Base-by-base conservation (phyloP, 2,329 filamentous ascomycete genomes). In the Trichoderma semiorbis region DNA sequence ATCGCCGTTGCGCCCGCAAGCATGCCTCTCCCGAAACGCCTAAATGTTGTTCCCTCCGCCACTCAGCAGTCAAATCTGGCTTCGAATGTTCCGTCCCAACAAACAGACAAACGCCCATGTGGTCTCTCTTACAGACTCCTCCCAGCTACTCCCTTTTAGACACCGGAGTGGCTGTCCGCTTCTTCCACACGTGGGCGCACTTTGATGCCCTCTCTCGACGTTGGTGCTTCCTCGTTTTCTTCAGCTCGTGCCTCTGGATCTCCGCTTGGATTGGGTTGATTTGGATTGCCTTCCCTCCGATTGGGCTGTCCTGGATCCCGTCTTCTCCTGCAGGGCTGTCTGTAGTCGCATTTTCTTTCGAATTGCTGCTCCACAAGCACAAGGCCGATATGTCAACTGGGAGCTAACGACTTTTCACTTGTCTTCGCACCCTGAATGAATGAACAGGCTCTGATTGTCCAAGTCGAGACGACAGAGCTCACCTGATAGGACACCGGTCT, bases 1-100 rank as follows among this genome's bases (percentile, higher is more conserved):
- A 70, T 70, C 68, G 68, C 16, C 12, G 28, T 30, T 34, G 32
- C 68, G 60, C 43, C 60, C 58, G 60, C 60, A 30, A 34, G n/a
- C 68, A 70, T 61, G 68, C 68, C 60, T 53, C 58, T 57, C 30
- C 58, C 28, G 43, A 16, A 57, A 57, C 47, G 60, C 68, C 68
- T 43, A 64, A 70, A 69, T 21, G 28, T 39, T 69, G 14, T 62
- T 69, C 67, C 67, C 10, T 47, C 67, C 57, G 67, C 24, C 28
- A 21, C 21, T 62, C 34, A 16, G n/a, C 39, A 26, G 21, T 24
- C 36, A 57, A 16, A 47, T 60, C 28, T n/a, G 8, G 66, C 34
- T 39, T 60, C 34, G 16, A 36, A 3, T 36, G 34, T 36, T 5
- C 34, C 18, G 26, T 11, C 65, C 14, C 16, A 26, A 24, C 65